These are phyloP conservation scores for Coprinellus aureogranulatus DNA, from an alignment of 768 basidiomycete genomes.

Conservation along the genomic window DNA sequence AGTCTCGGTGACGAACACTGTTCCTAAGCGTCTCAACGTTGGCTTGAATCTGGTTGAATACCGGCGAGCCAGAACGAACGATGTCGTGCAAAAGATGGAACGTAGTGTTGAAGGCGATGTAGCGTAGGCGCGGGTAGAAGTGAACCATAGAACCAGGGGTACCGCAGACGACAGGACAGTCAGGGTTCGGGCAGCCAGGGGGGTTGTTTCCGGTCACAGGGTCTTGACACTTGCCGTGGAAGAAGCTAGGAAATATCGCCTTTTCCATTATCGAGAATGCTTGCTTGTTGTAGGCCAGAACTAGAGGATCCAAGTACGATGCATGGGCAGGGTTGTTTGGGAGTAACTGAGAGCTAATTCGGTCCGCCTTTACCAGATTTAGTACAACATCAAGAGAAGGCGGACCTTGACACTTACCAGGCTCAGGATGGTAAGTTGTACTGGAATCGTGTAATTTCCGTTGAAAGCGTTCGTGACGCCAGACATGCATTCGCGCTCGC, in stretches of 20 bases:
- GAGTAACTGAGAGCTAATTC: constrained; percentile 15
- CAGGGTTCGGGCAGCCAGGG: constrained; percentile 72
- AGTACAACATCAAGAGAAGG: too few species aligned
- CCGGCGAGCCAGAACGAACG: constrained; percentile 34
- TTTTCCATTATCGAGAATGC: constrained; percentile 45
- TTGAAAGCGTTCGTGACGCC: constrained; percentile 57
- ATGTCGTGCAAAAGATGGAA: constrained; percentile 30
- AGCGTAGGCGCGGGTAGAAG: constrained; percentile 51
- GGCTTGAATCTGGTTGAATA: constrained; percentile 43
- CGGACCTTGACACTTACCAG: too few species aligned
- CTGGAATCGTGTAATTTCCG: constrained; percentile 44
- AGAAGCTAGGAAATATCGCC: constrained; percentile 67
- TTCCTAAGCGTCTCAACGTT: constrained; percentile 32
- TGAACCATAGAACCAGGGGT: constrained; percentile 80
- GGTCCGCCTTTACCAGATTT: constrained; percentile 24
- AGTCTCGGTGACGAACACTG: constrained; percentile 7
- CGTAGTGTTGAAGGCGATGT: constrained; percentile 49
- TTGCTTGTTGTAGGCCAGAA: constrained; percentile 41
- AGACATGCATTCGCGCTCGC: constrained; percentile 69
- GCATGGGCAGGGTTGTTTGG: constrained; percentile 10
- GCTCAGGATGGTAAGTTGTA: constrained; percentile 35
- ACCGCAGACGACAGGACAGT: constrained; percentile 76
- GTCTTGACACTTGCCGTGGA: constrained; percentile 73
- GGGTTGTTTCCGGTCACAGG: constrained; percentile 51
- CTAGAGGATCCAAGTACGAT: constrained; percentile 45